Conservation (phyloP, 108 stramenopile species). For the Epithemia pelagica region DNA sequence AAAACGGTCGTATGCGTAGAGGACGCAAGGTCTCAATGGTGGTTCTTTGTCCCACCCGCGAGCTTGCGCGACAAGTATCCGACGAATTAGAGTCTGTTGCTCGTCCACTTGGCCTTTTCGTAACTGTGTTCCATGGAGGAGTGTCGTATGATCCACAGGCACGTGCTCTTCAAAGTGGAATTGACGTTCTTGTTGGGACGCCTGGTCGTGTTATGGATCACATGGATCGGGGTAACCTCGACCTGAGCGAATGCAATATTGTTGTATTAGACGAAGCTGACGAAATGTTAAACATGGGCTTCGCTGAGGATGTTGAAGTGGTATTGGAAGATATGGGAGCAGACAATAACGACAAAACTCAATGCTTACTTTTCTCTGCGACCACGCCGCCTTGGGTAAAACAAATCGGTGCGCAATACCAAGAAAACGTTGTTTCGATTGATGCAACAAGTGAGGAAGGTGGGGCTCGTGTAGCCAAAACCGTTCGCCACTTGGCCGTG, state of each 20-base stretch:
- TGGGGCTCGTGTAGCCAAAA: conserved; percentile 86
- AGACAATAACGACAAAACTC: conserved; percentile 66
- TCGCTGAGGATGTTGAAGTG: conserved; percentile 95
- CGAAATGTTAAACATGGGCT: conserved; percentile 99
- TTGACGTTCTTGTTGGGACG: conserved; percentile 97
- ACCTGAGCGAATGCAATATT: conserved; percentile 73
- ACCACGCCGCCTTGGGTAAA: conserved; percentile 97
- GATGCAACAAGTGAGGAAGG: conserved; percentile 80
- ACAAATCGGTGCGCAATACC: conserved; percentile 84
- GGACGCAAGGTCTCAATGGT: conserved; percentile 88
- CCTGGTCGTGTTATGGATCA: conserved; percentile 98
- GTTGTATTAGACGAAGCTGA: conserved; percentile 98
- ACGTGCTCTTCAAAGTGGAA: conserved; percentile 74
- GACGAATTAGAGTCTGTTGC: conserved; percentile 69
- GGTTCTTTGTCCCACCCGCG: conserved; percentile 96
- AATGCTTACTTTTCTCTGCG: conserved; percentile 95
- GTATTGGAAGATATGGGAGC: conserved; percentile 76
- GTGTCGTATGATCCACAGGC: conserved; percentile 86
- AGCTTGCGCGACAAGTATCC: conserved; percentile 98
- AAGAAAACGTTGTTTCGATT: conserved; percentile 79
- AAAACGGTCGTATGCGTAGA: conserved; percentile 39
- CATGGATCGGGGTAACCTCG: conserved; percentile 87
- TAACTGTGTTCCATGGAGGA: conserved; percentile 94
- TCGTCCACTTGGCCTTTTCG: conserved; percentile 68
- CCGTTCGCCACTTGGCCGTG: conserved; percentile 91